Evolutionary conservation across 768 basidiomycete genomes (phyloP).

Genomic region (Tricholomella constricta): DNA sequence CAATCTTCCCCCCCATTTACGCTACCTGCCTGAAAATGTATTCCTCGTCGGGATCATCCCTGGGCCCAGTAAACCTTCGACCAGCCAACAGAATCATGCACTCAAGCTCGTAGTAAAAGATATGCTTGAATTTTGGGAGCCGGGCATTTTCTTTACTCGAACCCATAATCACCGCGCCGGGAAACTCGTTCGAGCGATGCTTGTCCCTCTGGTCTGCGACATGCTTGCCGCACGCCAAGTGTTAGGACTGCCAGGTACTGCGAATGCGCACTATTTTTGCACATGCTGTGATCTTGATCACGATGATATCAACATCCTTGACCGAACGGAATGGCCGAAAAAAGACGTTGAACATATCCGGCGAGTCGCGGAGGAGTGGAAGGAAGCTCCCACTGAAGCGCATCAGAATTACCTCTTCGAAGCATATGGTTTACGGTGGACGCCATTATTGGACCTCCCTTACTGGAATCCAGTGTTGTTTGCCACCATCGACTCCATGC

Average conservation of each 20-base stretch:
- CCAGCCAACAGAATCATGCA: constrained; percentile 34
- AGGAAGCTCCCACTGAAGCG: constrained; percentile 15
- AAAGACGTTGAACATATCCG: constrained; percentile 18
- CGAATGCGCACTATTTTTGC: too few relatives aligned
- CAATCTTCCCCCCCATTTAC: constrained; percentile 10
- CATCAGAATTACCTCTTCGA: constrained; percentile 20
- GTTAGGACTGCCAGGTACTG: too few relatives aligned
- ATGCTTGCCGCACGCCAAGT: too few relatives aligned
- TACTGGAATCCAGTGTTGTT: constrained; percentile 40
- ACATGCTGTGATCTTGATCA: too few relatives aligned
- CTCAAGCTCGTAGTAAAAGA: constrained; percentile 36
- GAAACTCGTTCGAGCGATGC: constrained; percentile 18
- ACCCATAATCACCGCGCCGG: constrained; percentile 19
- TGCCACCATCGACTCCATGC: constrained; percentile 42
- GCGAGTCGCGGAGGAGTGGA: constrained; percentile 19
- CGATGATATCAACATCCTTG: constrained; percentile 29
- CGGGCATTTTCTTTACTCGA: constrained; percentile 26
- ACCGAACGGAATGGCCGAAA: constrained; percentile 23
- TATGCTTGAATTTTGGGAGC: constrained; percentile 32
- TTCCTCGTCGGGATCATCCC: too few relatives aligned
- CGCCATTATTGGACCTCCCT: constrained; percentile 32
- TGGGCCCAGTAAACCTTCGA: constrained; percentile 35
- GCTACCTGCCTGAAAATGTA: constrained; percentile 33
- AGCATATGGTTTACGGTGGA: constrained; percentile 29
- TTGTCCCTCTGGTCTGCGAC: constrained; percentile 27